These are phyloP conservation scores for Chenopodium quinoa DNA, from an alignment of 148 eudicot genomes.

Conservation along the genomic window DNA sequence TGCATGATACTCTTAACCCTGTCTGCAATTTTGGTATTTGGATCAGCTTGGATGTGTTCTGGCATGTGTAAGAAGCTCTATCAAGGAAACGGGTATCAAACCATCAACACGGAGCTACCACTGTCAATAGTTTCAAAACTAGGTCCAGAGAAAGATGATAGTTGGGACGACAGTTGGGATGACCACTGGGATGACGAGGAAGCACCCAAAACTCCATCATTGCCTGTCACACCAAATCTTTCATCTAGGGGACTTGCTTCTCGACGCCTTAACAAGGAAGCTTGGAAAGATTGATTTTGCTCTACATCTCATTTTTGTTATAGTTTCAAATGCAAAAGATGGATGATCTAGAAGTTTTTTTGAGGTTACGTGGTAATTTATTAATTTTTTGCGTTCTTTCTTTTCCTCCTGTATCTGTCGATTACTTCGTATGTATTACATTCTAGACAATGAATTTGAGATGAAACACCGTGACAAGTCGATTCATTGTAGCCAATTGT, in stretches of 20 bases:
- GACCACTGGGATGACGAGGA: slow-evolving; percentile 76
- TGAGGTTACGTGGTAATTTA: neutral
- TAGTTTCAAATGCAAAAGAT: neutral
- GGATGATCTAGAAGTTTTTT: neutral
- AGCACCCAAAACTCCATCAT: slow-evolving; percentile 58
- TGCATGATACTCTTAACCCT: slow-evolving; percentile 30
- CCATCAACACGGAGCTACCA: slow-evolving; percentile 66
- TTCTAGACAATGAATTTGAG: neutral
- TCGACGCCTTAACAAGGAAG: slow-evolving; percentile 61
- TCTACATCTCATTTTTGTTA: neutral
- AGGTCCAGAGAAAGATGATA: slow-evolving; percentile 31
- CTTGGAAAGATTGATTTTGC: slow-evolving; percentile 58
- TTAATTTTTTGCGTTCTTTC: too few relatives aligned
- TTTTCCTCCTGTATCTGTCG: too few relatives aligned
- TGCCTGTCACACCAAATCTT: slow-evolving; percentile 65
- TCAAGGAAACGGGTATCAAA: slow-evolving; percentile 42
- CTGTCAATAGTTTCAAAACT: slow-evolving; percentile 41
- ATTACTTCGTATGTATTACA: neutral
- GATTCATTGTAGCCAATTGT: too few relatives aligned
- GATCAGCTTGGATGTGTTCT: slow-evolving; percentile 43
- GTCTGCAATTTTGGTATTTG: slow-evolving; percentile 37
- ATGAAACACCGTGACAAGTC: too few relatives aligned
- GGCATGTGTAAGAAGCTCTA: slow-evolving; percentile 36
- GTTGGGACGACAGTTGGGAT: slow-evolving; percentile 73
- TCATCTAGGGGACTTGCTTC: slow-evolving; percentile 69